These are phyloP conservation scores for Ceratocystis destructans DNA, from an alignment of 2,329 filamentous ascomycete species.

Conservation along the genomic window DNA sequence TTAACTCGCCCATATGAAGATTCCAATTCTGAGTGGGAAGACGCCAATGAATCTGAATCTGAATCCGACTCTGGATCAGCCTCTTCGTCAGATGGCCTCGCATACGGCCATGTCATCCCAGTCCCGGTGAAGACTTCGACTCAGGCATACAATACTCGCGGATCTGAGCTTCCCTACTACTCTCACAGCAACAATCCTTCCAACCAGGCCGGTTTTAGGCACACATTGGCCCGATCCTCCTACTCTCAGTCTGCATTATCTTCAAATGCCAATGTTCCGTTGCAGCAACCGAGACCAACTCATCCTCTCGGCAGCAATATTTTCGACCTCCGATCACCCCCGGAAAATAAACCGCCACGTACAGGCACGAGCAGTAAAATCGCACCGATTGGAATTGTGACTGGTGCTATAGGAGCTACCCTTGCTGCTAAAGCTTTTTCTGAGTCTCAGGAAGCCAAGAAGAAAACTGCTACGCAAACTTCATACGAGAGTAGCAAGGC, in stretches of 20 bases:
- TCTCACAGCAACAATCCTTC: conserved; percentile 8
- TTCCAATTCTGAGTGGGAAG: conserved; percentile 16
- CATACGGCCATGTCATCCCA: conserved; percentile 9
- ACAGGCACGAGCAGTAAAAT: conserved; percentile 23
- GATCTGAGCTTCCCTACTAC: conserved; percentile 5
- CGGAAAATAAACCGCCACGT: background rate
- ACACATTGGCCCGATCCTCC: background rate
- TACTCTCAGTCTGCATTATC: background rate
- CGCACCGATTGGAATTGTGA: conserved; percentile 33
- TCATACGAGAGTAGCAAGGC: conserved; percentile 21
- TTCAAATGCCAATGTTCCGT: conserved; percentile 41
- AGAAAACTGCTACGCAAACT: conserved; percentile 28
- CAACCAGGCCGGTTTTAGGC: background rate
- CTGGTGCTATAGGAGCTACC: conserved; percentile 36
- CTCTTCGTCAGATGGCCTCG: conserved; percentile 15
- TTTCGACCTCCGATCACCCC: conserved; percentile 22
- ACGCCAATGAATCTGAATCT: conserved; percentile 7
- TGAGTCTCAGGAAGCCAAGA: conserved; percentile 24
- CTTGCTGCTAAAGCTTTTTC: conserved; percentile 27
- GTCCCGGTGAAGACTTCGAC: background rate
- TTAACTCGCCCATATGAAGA: conserved; percentile 9
- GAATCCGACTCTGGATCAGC: conserved; percentile 1
- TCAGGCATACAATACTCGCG: background rate
- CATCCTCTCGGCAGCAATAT: conserved; percentile 49
- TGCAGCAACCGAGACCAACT: conserved; percentile 78